These are phyloP conservation scores for Cyberlindnera euphorbiiphila DNA, from an alignment of 805 yeast species.

Conservation along the genomic window DNA sequence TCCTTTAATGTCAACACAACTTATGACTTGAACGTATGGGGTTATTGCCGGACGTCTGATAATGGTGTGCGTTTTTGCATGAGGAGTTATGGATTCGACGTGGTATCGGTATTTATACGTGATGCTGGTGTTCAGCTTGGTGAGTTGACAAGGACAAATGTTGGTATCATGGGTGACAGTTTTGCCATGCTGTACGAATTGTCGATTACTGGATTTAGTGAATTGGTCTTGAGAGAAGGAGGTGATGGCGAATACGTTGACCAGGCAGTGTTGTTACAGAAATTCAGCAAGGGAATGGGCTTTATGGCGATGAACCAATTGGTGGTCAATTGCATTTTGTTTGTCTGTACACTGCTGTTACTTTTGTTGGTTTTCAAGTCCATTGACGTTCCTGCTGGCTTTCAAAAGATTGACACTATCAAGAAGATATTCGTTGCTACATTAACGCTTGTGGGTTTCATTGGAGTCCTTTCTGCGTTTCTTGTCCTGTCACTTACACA, in stretches of 20 bases:
- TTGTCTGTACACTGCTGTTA: slow-evolving; percentile 4
- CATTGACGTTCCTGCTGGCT: background rate
- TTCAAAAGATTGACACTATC: background rate
- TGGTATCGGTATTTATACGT: slow-evolving; percentile 42
- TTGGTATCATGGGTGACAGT: slow-evolving; percentile 37
- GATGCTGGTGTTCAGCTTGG: slow-evolving; percentile 49
- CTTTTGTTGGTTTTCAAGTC: slow-evolving; percentile 5
- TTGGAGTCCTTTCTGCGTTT: slow-evolving; percentile 15
- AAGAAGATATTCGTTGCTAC: slow-evolving; percentile 11
- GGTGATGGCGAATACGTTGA: slow-evolving; percentile 18
- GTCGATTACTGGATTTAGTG: slow-evolving; percentile 28
- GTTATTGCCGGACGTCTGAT: slow-evolving; percentile 43
- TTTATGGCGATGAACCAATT: slow-evolving; percentile 17
- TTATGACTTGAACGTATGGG: slow-evolving; percentile 42
- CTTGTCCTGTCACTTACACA: slow-evolving; percentile 24
- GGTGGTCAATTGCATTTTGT: slow-evolving; percentile 3
- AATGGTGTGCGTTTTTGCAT: slow-evolving; percentile 29
- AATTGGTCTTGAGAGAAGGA: slow-evolving; percentile 21
- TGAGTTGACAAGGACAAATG: slow-evolving; percentile 37
- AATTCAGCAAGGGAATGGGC: slow-evolving; percentile 26
- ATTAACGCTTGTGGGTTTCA: slow-evolving; percentile 16
- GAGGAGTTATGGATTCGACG: slow-evolving; percentile 42
- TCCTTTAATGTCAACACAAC: slow-evolving; percentile 41
- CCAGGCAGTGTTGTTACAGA: slow-evolving; percentile 27
- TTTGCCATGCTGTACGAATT: slow-evolving; percentile 39